Evolutionary conservation across 768 basidiomycete species (phyloP), one percentile per base, ranked within the genome.

Genomic region (Dioszegia hungarica): DNA sequence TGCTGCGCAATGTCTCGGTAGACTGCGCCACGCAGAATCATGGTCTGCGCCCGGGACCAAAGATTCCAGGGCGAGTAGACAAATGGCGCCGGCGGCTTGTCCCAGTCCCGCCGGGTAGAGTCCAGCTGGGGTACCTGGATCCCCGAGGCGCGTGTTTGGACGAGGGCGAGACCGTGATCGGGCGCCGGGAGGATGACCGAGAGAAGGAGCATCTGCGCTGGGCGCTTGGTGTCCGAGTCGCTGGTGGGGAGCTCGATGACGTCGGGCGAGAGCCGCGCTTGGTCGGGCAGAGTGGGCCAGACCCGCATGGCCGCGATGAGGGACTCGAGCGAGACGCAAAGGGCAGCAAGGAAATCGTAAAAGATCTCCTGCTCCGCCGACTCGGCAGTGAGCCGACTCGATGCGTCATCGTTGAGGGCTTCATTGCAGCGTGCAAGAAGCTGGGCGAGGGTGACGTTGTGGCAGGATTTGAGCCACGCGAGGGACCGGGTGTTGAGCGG

Each of bases 281-380:
- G 55, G 36, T 70, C 40, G 38, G 60, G 59, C 24, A 77, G 49
- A 11, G 70, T 57, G 1, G 74, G 74, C 72, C 74, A 75, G 31
- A 59, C 59, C 43, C 63, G 56, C 38, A 75, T 54, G 15, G 73
- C 75, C 12, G 61, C 62, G 11, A 54, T 62, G 15, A 77, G 58
- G 28, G 74, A 72, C 51, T 77, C 75, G 53, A 76, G 63, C 33
- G 76, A 73, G 24, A 75, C 72, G n/a, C 63, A 60, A 10, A 76
- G 55, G 11, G 75, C 63, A n/a, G 75, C 72, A 38, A 72, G 67
- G 64, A 76, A 74, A 43, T 73, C 71, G 57, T 72, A 70, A 5
- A 75, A 62, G 25, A 62, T 63, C 38, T 73, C 70, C 31, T 67
- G 62, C 22, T 65, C 56, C 19, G 6, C 39, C 34, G 55, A 28